Evolutionary conservation across 78 protist genomes (phyloP), one percentile per base, ranked within the genome.

Genomic region (Guillardia theta): DNA sequence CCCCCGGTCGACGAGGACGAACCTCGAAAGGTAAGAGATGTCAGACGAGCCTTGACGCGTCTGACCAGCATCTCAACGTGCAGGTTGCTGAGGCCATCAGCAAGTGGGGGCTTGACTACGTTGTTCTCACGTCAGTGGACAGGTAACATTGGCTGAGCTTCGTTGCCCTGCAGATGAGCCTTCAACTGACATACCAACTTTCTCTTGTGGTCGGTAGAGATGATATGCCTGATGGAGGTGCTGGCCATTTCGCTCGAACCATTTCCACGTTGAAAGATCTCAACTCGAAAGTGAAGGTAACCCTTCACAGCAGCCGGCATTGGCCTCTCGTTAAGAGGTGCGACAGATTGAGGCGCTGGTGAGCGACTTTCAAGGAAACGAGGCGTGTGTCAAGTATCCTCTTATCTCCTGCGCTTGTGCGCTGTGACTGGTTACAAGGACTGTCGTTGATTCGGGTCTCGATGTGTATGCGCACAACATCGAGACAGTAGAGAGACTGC

Each of bases 391-490:
- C 58, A 50, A 19, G 58, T 15, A 50, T 10, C 58, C 30, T 10
- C 15, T 15, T 15, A 50, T 50, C 30, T 50, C 30, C 58, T 10
- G 58, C 58, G 58, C 58, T 50, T 3, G 27, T 30, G 70, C 70
- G 70, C 6, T 24, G 58, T 10, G 70, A 58, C 70, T 24, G 2
- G 2, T 24, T 3, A 24, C 94, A 15, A 97, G n/a, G n/a, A n/a
- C 6, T 9, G 96, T 98, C 39, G 99, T 97, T 30, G 0, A 0
- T 27, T 50, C 96, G 18, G 98, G 98, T 19, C 93, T 97, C 48
- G 98, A 98, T 36, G 98, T 97, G 77, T 98, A 58, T 90, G 99
- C 99, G 21, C 99, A 98, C 97, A 98, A 98, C 94, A 39, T 95
- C 47, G 98, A 97, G 93, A 92, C 95, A 37, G 96, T 96, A 2